phyloP scores from a whole-genome alignment of 140 eudicot species.

The Stevia rebaudiana region DNA sequence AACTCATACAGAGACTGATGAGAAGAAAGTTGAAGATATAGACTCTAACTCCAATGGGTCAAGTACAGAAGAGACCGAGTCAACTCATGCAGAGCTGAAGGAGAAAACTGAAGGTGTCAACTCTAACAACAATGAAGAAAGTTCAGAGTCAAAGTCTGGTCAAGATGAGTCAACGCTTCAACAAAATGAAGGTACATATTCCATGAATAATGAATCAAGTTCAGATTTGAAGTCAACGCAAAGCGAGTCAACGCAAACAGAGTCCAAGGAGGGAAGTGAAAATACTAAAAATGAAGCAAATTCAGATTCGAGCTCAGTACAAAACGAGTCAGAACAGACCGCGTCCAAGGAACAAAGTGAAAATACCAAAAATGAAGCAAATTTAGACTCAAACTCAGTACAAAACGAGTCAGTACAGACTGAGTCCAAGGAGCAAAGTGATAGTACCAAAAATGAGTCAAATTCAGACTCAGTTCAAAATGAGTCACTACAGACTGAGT shows the following conservation, averaged over 20 bases:
- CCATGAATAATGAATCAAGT: slow-evolving; percentile 6
- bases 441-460: background rate
- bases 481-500: slow-evolving; percentile 18
- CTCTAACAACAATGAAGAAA: slow-evolving; percentile 19
- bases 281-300: background rate
- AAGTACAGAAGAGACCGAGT: slow-evolving; percentile 23
- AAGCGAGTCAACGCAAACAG: slow-evolving; percentile 23
- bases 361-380: background rate
- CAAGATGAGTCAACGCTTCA: slow-evolving; percentile 13
- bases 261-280: slow-evolving; percentile 16
- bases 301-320: slow-evolving; percentile 6
- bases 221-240: slow-evolving; percentile 4
- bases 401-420: slow-evolving; percentile 23
- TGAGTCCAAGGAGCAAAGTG: slow-evolving; percentile 19
- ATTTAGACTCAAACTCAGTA: slow-evolving; percentile 7
- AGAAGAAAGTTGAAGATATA: slow-evolving; percentile 8
- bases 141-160: slow-evolving; percentile 14
- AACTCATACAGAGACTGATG: background rate
- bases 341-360: slow-evolving; percentile 18
- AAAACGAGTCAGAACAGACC: slow-evolving; percentile 21
- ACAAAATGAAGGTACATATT: slow-evolving; percentile 1
- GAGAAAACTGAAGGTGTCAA: slow-evolving; percentile 23
- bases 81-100: background rate
- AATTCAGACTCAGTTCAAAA: slow-evolving; percentile 5
- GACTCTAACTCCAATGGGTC: slow-evolving; percentile 27